Evolutionary conservation across 768 basidiomycete species (phyloP).

Genomic region (Pulveroboletus ravenelii): DNA sequence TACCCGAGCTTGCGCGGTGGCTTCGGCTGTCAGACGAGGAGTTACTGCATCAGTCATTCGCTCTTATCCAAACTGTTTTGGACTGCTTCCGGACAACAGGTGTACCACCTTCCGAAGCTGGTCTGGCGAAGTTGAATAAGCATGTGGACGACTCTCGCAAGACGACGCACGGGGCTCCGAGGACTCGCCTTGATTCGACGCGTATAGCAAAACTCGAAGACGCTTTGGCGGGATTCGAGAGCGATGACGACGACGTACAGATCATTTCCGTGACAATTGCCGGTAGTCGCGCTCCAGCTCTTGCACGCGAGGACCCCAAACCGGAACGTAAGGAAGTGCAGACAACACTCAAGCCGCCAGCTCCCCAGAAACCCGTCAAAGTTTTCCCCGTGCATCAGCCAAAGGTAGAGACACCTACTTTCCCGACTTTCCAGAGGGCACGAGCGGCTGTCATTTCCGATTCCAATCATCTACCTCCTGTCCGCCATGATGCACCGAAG

Average conservation of each 20-base stretch:
- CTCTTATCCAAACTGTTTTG: slow-evolving; percentile 75
- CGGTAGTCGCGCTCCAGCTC: slow-evolving; percentile 9
- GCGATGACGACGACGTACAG: slow-evolving; percentile 57
- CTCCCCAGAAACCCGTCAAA: slow-evolving; percentile 15
- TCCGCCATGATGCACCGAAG: slow-evolving; percentile 4
- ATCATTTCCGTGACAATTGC: slow-evolving; percentile 40
- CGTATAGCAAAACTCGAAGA: slow-evolving; percentile 65
- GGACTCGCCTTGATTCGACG: slow-evolving; percentile 49
- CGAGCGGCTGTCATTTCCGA: slow-evolving; percentile 26
- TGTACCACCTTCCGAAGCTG: slow-evolving; percentile 50
- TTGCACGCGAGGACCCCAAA: slow-evolving; percentile 12
- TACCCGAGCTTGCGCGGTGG: slow-evolving; percentile 81
- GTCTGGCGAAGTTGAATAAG: slow-evolving; percentile 63
- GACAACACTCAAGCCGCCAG: slow-evolving; percentile 14
- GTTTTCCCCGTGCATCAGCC: slow-evolving; percentile 20
- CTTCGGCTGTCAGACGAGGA: slow-evolving; percentile 90
- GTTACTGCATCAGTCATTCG: slow-evolving; percentile 82
- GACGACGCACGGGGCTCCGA: slow-evolving; percentile 39
- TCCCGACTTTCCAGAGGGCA: slow-evolving; percentile 42
- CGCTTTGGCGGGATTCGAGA: slow-evolving; percentile 59
- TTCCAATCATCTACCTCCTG: slow-evolving; percentile 30
- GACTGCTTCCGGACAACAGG: slow-evolving; percentile 65
- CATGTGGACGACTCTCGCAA: slow-evolving; percentile 57
- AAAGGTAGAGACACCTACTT: slow-evolving; percentile 34
- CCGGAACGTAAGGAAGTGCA: slow-evolving; percentile 18